Conservation (phyloP, 345 rosid species). For the Salix arbutifolia region DNA sequence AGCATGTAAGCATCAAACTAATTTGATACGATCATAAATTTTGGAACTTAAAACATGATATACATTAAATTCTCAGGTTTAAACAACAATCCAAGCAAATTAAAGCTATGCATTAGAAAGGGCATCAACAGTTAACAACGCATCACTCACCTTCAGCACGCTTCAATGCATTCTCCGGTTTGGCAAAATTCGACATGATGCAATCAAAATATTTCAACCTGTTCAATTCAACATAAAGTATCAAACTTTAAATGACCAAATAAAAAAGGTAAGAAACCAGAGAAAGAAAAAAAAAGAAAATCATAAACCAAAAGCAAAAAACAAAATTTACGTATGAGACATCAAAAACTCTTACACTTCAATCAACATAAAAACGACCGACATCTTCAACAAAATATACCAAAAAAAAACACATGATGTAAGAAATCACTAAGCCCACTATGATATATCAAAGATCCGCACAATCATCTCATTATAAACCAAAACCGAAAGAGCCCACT, state of each 20-base stretch:
- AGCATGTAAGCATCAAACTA: not conserved
- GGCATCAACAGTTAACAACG: not conserved
- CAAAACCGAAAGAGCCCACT: not conserved
- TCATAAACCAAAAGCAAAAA: not conserved
- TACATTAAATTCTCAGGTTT: not conserved
- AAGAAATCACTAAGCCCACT: not conserved
- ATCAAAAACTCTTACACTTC: not conserved
- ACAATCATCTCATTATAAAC: not conserved
- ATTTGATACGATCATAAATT: not conserved
- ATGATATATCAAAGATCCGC: not conserved
- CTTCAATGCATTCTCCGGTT: slow-evolving; percentile 88
- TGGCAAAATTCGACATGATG: slow-evolving; percentile 67
- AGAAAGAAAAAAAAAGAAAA: not conserved
- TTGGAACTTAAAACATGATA: not conserved
- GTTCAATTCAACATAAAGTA: not conserved
- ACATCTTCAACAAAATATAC: not conserved
- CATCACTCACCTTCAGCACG: slow-evolving; percentile 75
- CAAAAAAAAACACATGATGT: not conserved
- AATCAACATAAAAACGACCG: not conserved
- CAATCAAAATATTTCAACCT: slow-evolving; percentile 11
- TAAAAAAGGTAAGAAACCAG: not conserved
- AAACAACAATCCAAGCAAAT: not conserved
- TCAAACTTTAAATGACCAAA: not conserved
- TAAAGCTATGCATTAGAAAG: not conserved
- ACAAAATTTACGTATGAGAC: not conserved